A percentile compares a stretch with the other conserved stretches of the same genome.
Conservation (phyloP, 2,329 filamentous ascomycete species). For the Calonectria leucothoes region DNA sequence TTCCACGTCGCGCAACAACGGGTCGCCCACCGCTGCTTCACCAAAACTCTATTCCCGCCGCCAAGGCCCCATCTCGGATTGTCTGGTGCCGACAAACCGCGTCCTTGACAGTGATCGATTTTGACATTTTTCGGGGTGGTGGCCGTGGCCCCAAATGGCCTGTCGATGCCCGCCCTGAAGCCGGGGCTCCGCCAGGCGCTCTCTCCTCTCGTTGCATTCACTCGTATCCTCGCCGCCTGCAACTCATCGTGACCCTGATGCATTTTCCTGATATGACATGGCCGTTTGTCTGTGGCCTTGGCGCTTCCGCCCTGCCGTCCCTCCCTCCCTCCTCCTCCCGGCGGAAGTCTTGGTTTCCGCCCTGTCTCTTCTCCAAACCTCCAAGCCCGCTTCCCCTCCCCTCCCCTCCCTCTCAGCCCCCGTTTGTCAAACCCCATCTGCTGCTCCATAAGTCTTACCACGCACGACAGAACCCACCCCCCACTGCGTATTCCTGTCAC, state of each 20-base stretch:
- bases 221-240: background rate
- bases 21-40: slow-evolving; percentile 41
- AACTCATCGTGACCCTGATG: background rate
- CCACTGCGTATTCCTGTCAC: slow-evolving; percentile 1
- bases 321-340: background rate
- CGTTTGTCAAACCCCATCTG: background rate
- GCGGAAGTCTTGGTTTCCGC: slow-evolving; percentile 8
- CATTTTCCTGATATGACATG: background rate
- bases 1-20: slow-evolving; percentile 33
- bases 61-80: slow-evolving; percentile 17
- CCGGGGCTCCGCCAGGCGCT: background rate
- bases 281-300: background rate
- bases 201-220: background rate
- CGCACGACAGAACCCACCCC: background rate
- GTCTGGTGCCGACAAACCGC: slow-evolving; percentile 5
- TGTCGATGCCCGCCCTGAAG: background rate
- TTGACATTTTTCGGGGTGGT: slow-evolving; percentile 4
- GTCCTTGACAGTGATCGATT: background rate
- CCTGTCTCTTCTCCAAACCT: background rate
- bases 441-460: slow-evolving; percentile 8
- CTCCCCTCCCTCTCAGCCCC: no score
- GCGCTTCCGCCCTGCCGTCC: background rate
- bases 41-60: slow-evolving; percentile 40
- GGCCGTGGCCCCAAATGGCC: slow-evolving; percentile 1
- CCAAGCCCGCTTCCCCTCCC: background rate